Evolutionary conservation across 2,329 filamentous ascomycete genomes (phyloP), one percentile per base, ranked within the genome.

Genomic region (Pseudocercospora vitis): DNA sequence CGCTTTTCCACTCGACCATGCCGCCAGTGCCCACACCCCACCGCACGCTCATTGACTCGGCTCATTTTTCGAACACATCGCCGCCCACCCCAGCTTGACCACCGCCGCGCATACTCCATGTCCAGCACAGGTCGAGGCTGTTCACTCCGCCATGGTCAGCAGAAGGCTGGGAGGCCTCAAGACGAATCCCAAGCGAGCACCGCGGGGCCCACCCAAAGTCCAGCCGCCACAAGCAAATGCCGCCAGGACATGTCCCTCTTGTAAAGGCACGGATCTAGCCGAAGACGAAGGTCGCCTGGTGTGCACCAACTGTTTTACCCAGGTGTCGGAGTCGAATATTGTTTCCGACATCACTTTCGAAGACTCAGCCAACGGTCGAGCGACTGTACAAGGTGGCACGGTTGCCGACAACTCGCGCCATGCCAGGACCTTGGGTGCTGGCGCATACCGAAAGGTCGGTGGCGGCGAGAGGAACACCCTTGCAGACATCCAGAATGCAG

Each of bases 271-370:
- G 14, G 52, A 59, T 2, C 47, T 59, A 28, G 64, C 65, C 28
- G 68, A 70, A 33, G 62, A 65, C 14, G 69, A 73, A 46, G 71
- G 70, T 50, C 60, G 76, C 56, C 74, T 76, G 59, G 78, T 89
- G 62, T 97, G 94, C 73, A 83, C 85, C 57, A 87, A 83, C 42
- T 97, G 94, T 71, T 92, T 91, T 79, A 86, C 84, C 56, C 84
- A 96, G 61, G 83, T 92, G 52, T 86, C 88, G 63, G 88, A 95
- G 68, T 86, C 84, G 68, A 91, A 95, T 67, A 96, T 97, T 58
- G 91, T 96, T 54, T 83, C 90, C 45, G 94, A 99, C 71, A 83
- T 97, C 58, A 86, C 86, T 18, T 99, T 97, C 67, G 91, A 91
- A 60, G 92, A 99, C 75, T 87, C 84, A 23, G 84, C 89, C 0